A percentile compares a stretch with the other conserved stretches of the same genome.
Evolutionary conservation across 2,329 filamentous ascomycete species (phyloP).

Genomic region (Neonectria faginata): DNA sequence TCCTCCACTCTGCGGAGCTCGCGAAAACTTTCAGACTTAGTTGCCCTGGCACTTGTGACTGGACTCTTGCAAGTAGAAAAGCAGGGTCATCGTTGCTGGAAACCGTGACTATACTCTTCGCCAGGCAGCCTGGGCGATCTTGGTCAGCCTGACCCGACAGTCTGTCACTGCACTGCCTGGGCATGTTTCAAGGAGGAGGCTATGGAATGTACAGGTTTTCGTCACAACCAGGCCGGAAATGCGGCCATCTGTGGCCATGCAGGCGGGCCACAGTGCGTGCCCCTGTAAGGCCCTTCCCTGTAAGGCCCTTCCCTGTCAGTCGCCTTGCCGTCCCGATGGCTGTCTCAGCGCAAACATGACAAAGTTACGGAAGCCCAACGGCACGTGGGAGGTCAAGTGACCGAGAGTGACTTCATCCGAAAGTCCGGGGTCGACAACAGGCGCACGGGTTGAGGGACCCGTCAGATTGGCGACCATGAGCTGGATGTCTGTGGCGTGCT

Average conservation of each 20-base stretch:
- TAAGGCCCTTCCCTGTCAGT: not conserved
- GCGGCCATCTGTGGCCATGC: slow-evolving; percentile 22
- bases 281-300: not conserved
- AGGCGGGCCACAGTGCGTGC: slow-evolving; percentile 17
- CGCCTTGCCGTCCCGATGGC: not conserved
- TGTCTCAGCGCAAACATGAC: not conserved
- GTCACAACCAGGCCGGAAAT: slow-evolving; percentile 34
- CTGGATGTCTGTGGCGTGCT: slow-evolving; percentile 30
- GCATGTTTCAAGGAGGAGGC: slow-evolving; percentile 29
- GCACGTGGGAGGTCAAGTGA: slow-evolving; percentile 42
- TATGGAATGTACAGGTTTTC: slow-evolving; percentile 21
- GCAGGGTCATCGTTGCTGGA: slow-evolving; percentile 10
- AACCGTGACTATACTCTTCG: slow-evolving; percentile 9
- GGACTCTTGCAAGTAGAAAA: slow-evolving; percentile 9
- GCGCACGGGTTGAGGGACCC: slow-evolving; percentile 39
- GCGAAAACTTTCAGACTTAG: slow-evolving; percentile 14
- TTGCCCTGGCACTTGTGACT: slow-evolving; percentile 9
- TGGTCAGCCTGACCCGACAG: slow-evolving; percentile 30
- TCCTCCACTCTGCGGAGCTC: slow-evolving; percentile 23
- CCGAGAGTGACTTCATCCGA: slow-evolving; percentile 30
- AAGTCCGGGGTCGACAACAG: slow-evolving; percentile 33
- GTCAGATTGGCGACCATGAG: slow-evolving; percentile 41
- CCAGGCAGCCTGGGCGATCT: slow-evolving; percentile 12
- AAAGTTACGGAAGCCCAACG: not conserved
- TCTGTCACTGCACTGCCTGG: slow-evolving; percentile 26